These are phyloP conservation scores for Paraurostyla sp. DNA, from an alignment of 73 alveolate species.

Conservation along the genomic window DNA sequence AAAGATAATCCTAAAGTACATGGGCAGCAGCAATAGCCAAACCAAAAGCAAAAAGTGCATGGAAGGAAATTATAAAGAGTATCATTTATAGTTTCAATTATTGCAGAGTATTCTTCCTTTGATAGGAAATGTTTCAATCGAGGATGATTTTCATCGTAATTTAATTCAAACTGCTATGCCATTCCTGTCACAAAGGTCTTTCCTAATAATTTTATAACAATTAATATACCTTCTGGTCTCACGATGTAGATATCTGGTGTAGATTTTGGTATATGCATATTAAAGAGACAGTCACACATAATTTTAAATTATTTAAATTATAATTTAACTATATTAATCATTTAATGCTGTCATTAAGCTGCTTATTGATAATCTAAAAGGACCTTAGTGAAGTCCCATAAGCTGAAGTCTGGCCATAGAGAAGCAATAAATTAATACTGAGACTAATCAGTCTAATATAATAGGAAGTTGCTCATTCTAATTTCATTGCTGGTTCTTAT, in stretches of 20 bases:
- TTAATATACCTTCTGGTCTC: background rate
- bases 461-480: constrained; percentile 81
- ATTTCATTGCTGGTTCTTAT: constrained; percentile 90
- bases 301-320: background rate
- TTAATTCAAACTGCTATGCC: background rate
- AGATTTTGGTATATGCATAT: background rate
- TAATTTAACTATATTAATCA: background rate
- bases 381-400: constrained; percentile 80
- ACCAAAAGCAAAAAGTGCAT: background rate
- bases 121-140: background rate
- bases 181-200: constrained; percentile 12
- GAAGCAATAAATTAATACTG: constrained; percentile 76
- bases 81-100: background rate
- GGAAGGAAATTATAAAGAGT: background rate
- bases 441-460: constrained; percentile 80
- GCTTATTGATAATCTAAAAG: constrained; percentile 69
- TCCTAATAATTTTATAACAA: background rate
- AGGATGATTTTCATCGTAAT: background rate
- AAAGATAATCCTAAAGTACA: constrained; percentile 18
- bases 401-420: constrained; percentile 89
- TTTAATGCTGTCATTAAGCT: background rate
- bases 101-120: background rate
- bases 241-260: background rate
- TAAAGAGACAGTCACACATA: background rate
- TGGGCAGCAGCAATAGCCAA: constrained; percentile 36